A percentile compares a stretch with the other conserved stretches of the same genome.
phyloP scores from a whole-genome alignment of 257 asterid genomes.

The Prunella vulgaris region DNA sequence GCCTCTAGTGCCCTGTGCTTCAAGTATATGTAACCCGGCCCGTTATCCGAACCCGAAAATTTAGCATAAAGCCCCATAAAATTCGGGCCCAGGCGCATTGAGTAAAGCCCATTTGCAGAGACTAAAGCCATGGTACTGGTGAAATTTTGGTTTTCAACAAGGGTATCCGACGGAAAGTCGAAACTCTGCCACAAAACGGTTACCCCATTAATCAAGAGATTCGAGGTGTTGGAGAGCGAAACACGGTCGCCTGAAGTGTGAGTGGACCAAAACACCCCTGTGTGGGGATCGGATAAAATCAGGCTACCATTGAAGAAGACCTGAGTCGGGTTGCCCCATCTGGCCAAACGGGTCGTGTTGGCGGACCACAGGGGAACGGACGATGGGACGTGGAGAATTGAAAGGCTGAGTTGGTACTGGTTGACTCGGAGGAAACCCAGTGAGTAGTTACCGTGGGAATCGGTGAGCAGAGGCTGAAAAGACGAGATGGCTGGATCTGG shows the following conservation, averaged over 20 bases:
- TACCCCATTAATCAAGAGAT: constrained; percentile 41
- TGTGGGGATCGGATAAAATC: constrained; percentile 48
- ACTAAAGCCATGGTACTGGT: constrained; percentile 48
- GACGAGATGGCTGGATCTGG: constrained; percentile 42
- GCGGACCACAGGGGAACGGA: constrained; percentile 63
- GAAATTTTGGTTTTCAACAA: constrained; percentile 78
- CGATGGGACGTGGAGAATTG: constrained; percentile 63
- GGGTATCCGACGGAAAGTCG: constrained; percentile 76
- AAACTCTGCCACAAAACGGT: constrained; percentile 66
- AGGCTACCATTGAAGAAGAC: constrained; percentile 70
- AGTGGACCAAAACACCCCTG: constrained; percentile 85
- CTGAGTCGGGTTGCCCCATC: constrained; percentile 54
- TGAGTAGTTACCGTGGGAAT: constrained; percentile 64
- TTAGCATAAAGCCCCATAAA: constrained; percentile 53
- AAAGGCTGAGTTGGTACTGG: constrained; percentile 39
- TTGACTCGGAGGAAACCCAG: constrained; percentile 70
- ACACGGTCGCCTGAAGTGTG: constrained; percentile 56
- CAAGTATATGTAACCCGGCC: constrained; percentile 53
- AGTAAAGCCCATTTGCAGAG: constrained; percentile 74
- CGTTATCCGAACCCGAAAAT: constrained; percentile 29
- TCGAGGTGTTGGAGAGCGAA: constrained; percentile 61
- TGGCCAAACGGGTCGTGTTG: constrained; percentile 33
- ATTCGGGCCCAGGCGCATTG: constrained; percentile 65
- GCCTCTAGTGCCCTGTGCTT: constrained; percentile 70
- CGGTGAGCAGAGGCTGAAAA: constrained; percentile 62